Evolutionary conservation across 2,329 filamentous ascomycete species (phyloP), one percentile per base, ranked within the genome.

Genomic region (Aspergillus sp.): DNA sequence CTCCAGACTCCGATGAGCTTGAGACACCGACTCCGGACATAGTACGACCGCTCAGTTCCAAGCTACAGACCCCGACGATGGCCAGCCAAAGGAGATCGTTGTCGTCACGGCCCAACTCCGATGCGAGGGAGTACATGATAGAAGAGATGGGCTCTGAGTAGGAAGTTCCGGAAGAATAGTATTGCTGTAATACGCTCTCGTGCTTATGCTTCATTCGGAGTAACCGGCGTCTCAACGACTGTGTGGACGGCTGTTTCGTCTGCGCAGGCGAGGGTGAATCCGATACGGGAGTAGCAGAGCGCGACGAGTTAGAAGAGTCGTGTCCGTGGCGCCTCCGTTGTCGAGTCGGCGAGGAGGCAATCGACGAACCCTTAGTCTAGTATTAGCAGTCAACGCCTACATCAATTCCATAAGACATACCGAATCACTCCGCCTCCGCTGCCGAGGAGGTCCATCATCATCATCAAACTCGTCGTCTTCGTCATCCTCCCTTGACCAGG

Each of bases 91-190:
- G 81, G 20, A 98, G 81, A 67, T 99, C 93, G 67, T 98, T 99
- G 73, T 98, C 93, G 80, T 98, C 95, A 53, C 93, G 89, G 61
- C 95, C 95, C 6, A 99, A 85, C 70, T 98, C 95, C 1, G 93
- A 96, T 1, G 93, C 95, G 13, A 99, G 81, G 0, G 92, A 96
- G 74, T 98, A 99, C 69, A 97, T 85, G 78, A 98, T 88, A 0
- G 93, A 96, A 0, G 93, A 95, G 55, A 98, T 90, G 1, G 95
- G 95, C 71, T 99, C 95, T 0, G 93, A 93, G 70, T 96, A 97
- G 2, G 92, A 96, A 3, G 90, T 88, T 41, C 95, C 95, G 30
- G 91, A 83, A 26, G 86, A 84, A 76, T 98, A 97, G 76, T 99
- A 98, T 61, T 85, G 83, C 49, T 89, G 85, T 38, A 98, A 79